Conservation (phyloP, 306 rosid genomes). For the Dryas drummondii region DNA sequence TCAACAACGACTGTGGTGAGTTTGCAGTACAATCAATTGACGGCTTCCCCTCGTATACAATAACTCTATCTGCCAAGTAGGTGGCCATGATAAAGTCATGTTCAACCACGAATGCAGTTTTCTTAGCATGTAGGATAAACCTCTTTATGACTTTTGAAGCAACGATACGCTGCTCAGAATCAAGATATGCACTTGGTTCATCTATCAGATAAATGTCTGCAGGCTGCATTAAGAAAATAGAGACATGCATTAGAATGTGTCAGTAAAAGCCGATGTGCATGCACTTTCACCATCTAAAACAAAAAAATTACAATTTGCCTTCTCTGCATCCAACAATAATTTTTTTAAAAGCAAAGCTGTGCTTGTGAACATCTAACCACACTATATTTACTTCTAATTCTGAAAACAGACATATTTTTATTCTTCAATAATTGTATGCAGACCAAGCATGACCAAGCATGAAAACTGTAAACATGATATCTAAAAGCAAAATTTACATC, state of each 20-base stretch:
- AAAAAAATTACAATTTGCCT: neutral
- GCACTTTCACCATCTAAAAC: neutral
- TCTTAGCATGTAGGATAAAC: constrained; percentile 96
- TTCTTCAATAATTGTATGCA: neutral
- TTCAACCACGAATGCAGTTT: constrained; percentile 94
- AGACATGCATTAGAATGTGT: constrained; percentile 16
- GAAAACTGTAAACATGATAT: neutral
- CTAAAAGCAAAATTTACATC: neutral
- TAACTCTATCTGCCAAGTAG: constrained; percentile 94
- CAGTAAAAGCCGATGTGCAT: neutral
- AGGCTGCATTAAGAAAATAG: constrained; percentile 60
- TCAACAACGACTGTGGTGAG: constrained; percentile 87
- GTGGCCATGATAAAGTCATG: constrained; percentile 99
- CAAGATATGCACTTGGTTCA: constrained; percentile 98
- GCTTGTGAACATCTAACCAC: neutral
- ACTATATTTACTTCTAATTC: neutral
- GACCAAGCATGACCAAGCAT: neutral
- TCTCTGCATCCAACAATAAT: neutral
- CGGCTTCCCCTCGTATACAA: constrained; percentile 86
- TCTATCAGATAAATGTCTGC: constrained; percentile 95
- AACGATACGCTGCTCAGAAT: constrained; percentile 94
- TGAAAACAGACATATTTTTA: neutral
- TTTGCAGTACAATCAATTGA: constrained; percentile 88
- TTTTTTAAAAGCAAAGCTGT: neutral
- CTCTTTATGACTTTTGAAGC: constrained; percentile 98